Evolutionary conservation across 2,329 filamentous ascomycete genomes (phyloP).

Genomic region (Scedosporium boydii): DNA sequence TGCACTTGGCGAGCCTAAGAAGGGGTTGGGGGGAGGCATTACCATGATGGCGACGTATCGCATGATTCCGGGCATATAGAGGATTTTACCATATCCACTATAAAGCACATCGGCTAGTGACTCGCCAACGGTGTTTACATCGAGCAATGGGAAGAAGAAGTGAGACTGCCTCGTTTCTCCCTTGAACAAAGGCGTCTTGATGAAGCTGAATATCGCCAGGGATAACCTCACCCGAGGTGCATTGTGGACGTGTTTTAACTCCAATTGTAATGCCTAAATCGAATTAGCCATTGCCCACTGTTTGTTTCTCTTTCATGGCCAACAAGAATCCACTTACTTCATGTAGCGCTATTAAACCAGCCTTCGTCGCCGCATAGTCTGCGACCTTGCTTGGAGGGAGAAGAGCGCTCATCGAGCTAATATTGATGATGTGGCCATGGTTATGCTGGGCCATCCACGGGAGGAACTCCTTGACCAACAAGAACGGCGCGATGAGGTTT

Average conservation of each 20-base stretch:
- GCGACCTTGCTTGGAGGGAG: constrained; percentile 43
- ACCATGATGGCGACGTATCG: background rate
- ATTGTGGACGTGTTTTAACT: constrained; percentile 40
- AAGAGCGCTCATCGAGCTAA: constrained; percentile 44
- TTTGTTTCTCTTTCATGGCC: too few species aligned
- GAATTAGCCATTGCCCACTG: background rate
- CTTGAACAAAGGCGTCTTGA: constrained; percentile 32
- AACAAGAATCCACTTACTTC: constrained; percentile 28
- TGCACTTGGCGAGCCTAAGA: too few species aligned
- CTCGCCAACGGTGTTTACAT: background rate
- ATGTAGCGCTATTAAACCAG: constrained; percentile 48
- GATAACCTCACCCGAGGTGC: constrained; percentile 38
- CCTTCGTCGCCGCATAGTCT: constrained; percentile 50
- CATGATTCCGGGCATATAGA: constrained; percentile 1
- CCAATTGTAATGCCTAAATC: constrained; percentile 25
- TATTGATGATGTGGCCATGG: constrained; percentile 52
- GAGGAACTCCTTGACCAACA: constrained; percentile 45
- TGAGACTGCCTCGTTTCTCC: constrained; percentile 9
- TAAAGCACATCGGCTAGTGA: constrained; percentile 4
- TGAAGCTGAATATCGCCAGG: constrained; percentile 24
- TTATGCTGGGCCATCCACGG: constrained; percentile 41
- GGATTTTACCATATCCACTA: background rate
- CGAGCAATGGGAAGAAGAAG: constrained; percentile 5
- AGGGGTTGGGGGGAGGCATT: background rate
- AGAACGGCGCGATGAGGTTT: constrained; percentile 49